Base-by-base conservation (phyloP, 352 stramenopile species). In the Phytopythium sindhum region DNA sequence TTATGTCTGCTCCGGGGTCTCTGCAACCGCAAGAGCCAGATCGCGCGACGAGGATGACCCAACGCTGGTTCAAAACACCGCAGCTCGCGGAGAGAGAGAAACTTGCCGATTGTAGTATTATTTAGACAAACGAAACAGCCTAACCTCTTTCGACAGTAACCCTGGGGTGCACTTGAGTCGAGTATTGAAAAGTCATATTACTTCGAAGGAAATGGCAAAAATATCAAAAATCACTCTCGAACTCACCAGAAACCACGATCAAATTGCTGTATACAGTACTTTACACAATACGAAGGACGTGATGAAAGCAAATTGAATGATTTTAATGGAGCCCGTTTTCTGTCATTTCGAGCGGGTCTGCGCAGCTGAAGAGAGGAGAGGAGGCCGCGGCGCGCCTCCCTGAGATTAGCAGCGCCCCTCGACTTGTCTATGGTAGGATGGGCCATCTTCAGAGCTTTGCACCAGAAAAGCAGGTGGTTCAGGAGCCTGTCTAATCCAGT, bases 361-460 rank as follows among this genome's bases (percentile, higher is more conserved):
- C 19, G 44, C 51, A 42, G 51, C 29, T 42, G 51, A 42, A 26
- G 28, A 44, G 51, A 17, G 23, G 28, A 31, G 14, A 31, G 15
- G 33, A 8, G 28, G 7, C n/a, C 2, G 10, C 11, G n/a, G 26
- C 31, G n/a, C 29, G 29, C 19, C 51, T 60, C 54, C 54, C 54
- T 60, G 10, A 26, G 21, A 29, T 60, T 60, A 60, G 54, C 33
- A 35, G 23, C 33, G 54, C 14, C 33, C 23, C 33, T 60, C 54
- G 54, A 60, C 54, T 58, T 60, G 54, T 60, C 54, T 60, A 60
- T 60, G 8, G 29, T 37, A 35, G 28, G 54, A 48, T 48, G 33
- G 54, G 33, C 33, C 21, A 48, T n/a, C 54, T 60, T 60, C 54
- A 60, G 54, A 60, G n/a, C n/a, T 48, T 60, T 47, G 54, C 54